phyloP scores from a whole-genome alignment of 495 filamentous ascomycete genomes.

The Aspergillus heteromorphus region DNA sequence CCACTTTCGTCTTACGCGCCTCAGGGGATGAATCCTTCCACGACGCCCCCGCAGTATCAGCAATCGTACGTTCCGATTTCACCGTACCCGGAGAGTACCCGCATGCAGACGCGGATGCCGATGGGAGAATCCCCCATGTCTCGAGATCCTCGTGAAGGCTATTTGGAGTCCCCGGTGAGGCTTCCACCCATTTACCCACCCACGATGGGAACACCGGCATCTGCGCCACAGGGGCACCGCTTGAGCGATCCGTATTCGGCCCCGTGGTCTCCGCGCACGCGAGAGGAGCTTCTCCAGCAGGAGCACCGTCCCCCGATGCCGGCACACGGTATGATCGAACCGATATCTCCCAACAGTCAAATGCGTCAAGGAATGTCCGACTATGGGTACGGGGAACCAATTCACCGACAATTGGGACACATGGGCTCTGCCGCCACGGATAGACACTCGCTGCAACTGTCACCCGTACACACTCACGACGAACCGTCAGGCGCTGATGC shows the following conservation, averaged over 20 bases:
- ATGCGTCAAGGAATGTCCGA: conserved; percentile 16
- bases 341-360: conserved; percentile 27
- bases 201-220: conserved; percentile 21
- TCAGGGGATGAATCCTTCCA: conserved; percentile 25
- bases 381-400: conserved; percentile 18
- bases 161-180: conserved; percentile 34
- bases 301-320: conserved; percentile 14
- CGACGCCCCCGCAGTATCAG: conserved; percentile 37
- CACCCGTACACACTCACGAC: conserved; percentile 10
- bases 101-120: conserved; percentile 21
- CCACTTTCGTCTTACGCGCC: conserved; percentile 25
- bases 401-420: conserved; percentile 22
- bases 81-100: conserved; percentile 25
- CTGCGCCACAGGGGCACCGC: conserved; percentile 27
- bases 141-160: conserved; percentile 28
- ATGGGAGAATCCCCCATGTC: conserved; percentile 24
- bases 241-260: conserved; percentile 37
- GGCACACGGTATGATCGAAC: conserved; percentile 21
- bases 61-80: conserved; percentile 23
- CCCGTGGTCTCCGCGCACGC: conserved; percentile 21
- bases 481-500: conserved; percentile 18
- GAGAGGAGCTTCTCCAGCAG: conserved; percentile 19
- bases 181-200: conserved; percentile 40
- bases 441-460: conserved; percentile 14
- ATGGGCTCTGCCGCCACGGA: conserved; percentile 19